Conservation (phyloP, 2,329 filamentous ascomycete species). For the Cadophora gregata region DNA sequence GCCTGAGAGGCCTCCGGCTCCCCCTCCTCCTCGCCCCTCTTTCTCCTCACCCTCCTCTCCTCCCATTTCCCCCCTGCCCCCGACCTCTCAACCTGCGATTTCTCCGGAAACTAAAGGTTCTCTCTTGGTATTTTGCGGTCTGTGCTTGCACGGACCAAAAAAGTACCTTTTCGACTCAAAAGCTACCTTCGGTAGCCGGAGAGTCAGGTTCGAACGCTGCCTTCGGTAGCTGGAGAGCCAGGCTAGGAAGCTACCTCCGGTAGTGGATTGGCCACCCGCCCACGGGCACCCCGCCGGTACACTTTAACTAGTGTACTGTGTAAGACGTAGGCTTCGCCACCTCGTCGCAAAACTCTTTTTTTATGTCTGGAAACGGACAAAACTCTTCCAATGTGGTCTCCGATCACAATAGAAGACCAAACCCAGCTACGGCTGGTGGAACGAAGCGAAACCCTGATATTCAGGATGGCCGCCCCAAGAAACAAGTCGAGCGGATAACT, state of each 20-base stretch:
- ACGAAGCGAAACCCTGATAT: background rate
- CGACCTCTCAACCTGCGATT: background rate
- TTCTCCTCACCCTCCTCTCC: background rate
- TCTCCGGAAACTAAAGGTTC: background rate
- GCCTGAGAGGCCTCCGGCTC: background rate
- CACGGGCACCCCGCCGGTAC: background rate
- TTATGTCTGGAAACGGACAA: background rate
- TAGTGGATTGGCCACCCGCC: background rate
- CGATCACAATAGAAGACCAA: background rate
- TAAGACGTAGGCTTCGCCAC: background rate
- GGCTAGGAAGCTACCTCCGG: background rate
- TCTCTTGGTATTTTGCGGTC: background rate
- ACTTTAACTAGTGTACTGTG: background rate
- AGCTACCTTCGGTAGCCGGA: background rate
- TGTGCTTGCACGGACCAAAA: background rate
- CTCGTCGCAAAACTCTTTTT: background rate
- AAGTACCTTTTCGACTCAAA: background rate
- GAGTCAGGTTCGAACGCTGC: background rate
- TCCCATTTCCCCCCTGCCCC: background rate
- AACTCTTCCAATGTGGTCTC: background rate
- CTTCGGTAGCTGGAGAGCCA: background rate
- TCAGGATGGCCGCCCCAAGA: background rate
- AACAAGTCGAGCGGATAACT: background rate
- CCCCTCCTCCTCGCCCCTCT: background rate
- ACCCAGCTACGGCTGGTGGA: background rate